phyloP scores from a whole-genome alignment of 129 eudicot species.

The Helianthus tuberosus region DNA sequence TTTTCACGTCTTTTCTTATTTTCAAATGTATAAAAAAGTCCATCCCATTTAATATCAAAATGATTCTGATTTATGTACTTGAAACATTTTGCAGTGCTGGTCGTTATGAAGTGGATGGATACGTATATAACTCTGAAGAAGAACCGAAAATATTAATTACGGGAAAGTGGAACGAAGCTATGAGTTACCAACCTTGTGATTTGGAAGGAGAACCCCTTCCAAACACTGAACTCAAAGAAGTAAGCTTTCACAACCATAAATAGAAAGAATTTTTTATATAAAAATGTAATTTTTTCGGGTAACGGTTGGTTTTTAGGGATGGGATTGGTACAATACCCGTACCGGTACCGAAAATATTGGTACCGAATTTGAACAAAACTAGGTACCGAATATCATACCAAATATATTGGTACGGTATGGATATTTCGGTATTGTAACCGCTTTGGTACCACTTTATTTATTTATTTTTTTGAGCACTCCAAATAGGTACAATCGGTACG shows the following conservation, averaged over 20 bases:
- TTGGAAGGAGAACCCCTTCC: slow-evolving; percentile 91
- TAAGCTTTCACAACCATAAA: slow-evolving; percentile 20
- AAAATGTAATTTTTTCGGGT: no score
- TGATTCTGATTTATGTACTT: slow-evolving; percentile 6
- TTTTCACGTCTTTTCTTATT: background rate
- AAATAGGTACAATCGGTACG: no score
- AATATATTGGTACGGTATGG: no score
- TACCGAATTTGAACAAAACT: no score
- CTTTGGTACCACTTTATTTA: no score
- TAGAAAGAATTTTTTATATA: no score
- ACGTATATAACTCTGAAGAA: slow-evolving; percentile 78
- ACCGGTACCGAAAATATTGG: no score
- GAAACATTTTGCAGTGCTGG: slow-evolving; percentile 64
- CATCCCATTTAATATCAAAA: background rate
- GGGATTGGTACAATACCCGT: no score
- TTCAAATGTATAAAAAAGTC: background rate
- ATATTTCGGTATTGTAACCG: no score
- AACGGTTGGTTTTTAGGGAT: no score
- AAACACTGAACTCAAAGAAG: slow-evolving; percentile 86
- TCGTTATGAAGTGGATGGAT: slow-evolving; percentile 97
- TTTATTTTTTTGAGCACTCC: no score
- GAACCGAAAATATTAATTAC: slow-evolving; percentile 96
- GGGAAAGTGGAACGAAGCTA: slow-evolving; percentile 86
- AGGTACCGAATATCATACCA: no score
- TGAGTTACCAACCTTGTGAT: slow-evolving; percentile 96